Conservation (phyloP, 139 green algal species). For the Eudorina sp. region DNA sequence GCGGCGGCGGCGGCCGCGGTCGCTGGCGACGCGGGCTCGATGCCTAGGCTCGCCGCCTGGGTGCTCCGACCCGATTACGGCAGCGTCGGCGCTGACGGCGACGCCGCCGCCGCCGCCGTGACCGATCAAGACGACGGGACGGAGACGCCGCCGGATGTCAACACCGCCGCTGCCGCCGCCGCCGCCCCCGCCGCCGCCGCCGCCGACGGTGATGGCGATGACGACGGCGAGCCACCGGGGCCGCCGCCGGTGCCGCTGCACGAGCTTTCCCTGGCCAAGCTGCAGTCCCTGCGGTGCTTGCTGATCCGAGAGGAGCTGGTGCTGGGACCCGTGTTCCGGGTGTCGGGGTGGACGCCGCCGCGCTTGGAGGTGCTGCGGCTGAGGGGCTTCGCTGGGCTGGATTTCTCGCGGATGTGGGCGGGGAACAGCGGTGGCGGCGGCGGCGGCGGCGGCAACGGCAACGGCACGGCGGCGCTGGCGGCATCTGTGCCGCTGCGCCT, state of each 20-base stretch:
- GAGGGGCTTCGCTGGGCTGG: not conserved
- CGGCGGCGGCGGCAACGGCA: no score
- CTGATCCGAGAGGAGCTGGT: not conserved
- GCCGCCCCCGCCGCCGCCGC: not conserved
- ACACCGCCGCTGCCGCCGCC: not conserved
- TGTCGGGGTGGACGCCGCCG: not conserved
- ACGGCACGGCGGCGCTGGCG: no score
- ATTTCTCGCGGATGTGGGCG: not conserved
- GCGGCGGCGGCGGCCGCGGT: not conserved
- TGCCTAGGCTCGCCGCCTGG: no score
- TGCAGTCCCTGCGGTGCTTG: not conserved
- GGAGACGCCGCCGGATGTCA: no score
- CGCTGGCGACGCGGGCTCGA: not conserved
- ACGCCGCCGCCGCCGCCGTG: not conserved
- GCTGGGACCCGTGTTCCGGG: not conserved
- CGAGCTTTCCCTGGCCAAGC: not conserved
- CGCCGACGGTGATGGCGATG: not conserved
- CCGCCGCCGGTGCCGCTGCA: constrained; percentile 1
- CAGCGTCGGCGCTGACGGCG: not conserved
- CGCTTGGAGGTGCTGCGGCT: not conserved
- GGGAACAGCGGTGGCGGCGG: not conserved
- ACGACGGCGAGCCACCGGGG: not conserved
- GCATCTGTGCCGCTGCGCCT: not conserved
- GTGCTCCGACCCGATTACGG: no score
- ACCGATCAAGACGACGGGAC: not conserved